Conservation (phyloP, 148 eudicot species). For the Chenopodium quinoa region DNA sequence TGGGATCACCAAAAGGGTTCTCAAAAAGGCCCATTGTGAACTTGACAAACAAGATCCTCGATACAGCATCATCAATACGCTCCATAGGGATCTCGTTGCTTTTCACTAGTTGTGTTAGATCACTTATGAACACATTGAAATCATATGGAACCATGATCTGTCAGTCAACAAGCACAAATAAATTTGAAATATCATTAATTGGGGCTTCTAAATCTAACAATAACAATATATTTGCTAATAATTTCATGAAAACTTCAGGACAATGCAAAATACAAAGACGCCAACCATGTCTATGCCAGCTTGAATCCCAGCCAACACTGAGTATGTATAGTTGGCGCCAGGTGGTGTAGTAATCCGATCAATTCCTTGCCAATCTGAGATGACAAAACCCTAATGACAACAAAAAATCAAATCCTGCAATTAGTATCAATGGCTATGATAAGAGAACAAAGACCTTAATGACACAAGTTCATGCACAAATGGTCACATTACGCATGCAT, state of each 20-base stretch:
- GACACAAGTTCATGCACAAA: not conserved
- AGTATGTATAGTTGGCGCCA: slow-evolving; percentile 77
- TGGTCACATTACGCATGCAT: not conserved
- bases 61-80: slow-evolving; percentile 86
- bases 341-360: slow-evolving; percentile 78
- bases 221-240: not conserved
- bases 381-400: slow-evolving; percentile 78
- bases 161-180: slow-evolving; percentile 8
- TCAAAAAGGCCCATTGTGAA: slow-evolving; percentile 88
- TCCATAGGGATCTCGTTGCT: slow-evolving; percentile 65
- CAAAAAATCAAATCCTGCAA: slow-evolving; percentile 2
- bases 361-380: slow-evolving; percentile 93
- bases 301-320: slow-evolving; percentile 61
- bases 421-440: slow-evolving; percentile 3
- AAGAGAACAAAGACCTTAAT: not conserved
- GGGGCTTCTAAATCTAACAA: not conserved
- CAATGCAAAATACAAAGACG: slow-evolving; percentile 12
- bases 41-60: slow-evolving; percentile 73
- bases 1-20: slow-evolving; percentile 74
- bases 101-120: slow-evolving; percentile 62
- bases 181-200: not conserved
- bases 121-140: slow-evolving; percentile 59
- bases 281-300: slow-evolving; percentile 93
- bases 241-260: not conserved
- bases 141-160: slow-evolving; percentile 86